These are phyloP conservation scores for Agastache rugosa DNA, from an alignment of 257 asterid genomes.

Conservation along the genomic window DNA sequence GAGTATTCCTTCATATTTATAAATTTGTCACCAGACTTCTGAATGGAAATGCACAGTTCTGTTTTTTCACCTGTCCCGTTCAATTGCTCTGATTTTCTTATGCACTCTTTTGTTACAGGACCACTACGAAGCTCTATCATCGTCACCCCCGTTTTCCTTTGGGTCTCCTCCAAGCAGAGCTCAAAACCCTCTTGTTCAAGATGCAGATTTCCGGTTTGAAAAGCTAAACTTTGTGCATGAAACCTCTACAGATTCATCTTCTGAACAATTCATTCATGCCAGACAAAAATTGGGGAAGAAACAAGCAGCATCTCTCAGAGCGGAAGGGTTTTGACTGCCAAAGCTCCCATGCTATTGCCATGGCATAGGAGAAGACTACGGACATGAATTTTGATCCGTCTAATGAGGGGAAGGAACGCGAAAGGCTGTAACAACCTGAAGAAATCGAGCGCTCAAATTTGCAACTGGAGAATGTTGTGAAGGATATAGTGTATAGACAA, in stretches of 20 bases:
- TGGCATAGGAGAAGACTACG: background rate
- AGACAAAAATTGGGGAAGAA: slow-evolving; percentile 16
- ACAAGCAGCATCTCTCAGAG: background rate
- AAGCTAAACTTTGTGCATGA: background rate
- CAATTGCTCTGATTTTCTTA: background rate
- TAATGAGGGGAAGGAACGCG: background rate
- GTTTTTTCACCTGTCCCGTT: background rate
- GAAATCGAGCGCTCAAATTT: background rate
- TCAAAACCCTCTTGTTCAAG: slow-evolving; percentile 51
- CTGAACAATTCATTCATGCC: background rate
- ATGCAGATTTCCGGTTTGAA: slow-evolving; percentile 42
- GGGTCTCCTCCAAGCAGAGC: slow-evolving; percentile 60
- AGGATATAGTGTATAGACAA: background rate
- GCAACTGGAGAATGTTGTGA: background rate
- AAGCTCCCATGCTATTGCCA: background rate
- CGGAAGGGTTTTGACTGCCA: background rate
- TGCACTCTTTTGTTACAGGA: slow-evolving; percentile 38
- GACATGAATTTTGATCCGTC: background rate
- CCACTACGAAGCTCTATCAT: slow-evolving; percentile 37
- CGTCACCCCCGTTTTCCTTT: slow-evolving; percentile 48
- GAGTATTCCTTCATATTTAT: background rate
- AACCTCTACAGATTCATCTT: background rate
- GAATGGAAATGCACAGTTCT: background rate
- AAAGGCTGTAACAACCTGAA: background rate
- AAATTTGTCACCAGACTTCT: background rate